These are phyloP conservation scores for Russula compacta DNA, from an alignment of 768 basidiomycete genomes.

Conservation along the genomic window DNA sequence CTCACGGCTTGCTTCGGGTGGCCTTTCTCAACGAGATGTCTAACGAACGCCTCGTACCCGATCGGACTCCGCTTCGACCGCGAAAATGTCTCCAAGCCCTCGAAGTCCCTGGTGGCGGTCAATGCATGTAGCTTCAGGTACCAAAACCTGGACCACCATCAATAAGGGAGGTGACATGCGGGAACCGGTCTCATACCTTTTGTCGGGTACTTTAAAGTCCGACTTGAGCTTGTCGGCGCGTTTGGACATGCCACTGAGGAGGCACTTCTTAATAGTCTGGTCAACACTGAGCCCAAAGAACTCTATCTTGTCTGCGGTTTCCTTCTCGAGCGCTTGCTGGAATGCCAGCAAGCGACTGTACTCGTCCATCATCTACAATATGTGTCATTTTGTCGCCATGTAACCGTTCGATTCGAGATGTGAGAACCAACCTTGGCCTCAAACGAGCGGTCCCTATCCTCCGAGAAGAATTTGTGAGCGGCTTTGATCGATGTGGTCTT, in stretches of 20 bases:
- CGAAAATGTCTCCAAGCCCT: conserved; percentile 76
- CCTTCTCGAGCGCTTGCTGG: conserved; percentile 86
- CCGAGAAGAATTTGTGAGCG: conserved; percentile 88
- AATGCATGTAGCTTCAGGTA: conserved; percentile 82
- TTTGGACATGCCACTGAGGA: conserved; percentile 75
- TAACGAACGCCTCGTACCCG: conserved; percentile 88
- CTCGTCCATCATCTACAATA: conserved; percentile 85
- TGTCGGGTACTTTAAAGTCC: conserved; percentile 94
- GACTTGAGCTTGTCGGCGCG: conserved; percentile 80
- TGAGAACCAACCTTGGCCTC: conserved; percentile 70
- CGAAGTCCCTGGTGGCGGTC: conserved; percentile 73
- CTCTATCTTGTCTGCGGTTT: conserved; percentile 63
- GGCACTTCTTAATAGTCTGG: conserved; percentile 71
- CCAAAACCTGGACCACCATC: conserved; percentile 63
- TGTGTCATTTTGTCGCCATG: not conserved
- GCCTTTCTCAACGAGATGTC: conserved; percentile 65
- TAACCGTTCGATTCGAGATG: not conserved
- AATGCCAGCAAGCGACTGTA: conserved; percentile 59
- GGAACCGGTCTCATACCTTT: conserved; percentile 47
- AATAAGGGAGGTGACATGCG: not conserved
- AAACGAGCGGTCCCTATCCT: conserved; percentile 86
- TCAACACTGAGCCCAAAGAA: conserved; percentile 84
- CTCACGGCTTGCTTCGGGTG: conserved; percentile 63
- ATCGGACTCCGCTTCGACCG: conserved; percentile 88
- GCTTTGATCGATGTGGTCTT: conserved; percentile 64